phyloP scores from a whole-genome alignment of 2,329 filamentous ascomycete species.

The Kalmusia sp. region DNA sequence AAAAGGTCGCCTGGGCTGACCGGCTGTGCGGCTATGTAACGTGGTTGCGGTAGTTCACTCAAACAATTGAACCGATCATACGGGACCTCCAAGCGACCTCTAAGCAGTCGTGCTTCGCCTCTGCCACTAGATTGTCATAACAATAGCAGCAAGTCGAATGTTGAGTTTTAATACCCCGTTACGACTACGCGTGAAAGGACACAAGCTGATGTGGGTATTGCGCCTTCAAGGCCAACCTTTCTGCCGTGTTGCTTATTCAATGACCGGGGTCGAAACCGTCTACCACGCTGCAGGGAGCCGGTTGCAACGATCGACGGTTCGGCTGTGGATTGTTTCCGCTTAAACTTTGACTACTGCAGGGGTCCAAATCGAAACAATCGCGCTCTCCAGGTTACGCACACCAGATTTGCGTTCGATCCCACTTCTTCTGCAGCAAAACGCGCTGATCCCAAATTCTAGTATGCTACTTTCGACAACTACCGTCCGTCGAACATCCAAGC shows the following conservation, averaged over 20 bases:
- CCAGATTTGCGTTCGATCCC: too few relatives aligned
- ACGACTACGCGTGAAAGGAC: background rate
- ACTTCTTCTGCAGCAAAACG: too few relatives aligned
- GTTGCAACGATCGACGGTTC: background rate
- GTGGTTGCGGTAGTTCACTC: background rate
- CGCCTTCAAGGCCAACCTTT: background rate
- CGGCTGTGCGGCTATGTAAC: background rate
- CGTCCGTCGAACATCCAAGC: background rate
- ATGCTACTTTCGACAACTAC: background rate
- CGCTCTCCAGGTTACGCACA: too few relatives aligned
- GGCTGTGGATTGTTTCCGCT: background rate
- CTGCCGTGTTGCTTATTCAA: background rate
- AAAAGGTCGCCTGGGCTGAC: background rate
- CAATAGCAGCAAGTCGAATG: background rate
- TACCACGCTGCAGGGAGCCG: too few relatives aligned
- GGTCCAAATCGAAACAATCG: background rate
- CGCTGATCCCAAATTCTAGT: too few relatives aligned
- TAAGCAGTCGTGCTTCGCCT: background rate
- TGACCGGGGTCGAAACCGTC: background rate
- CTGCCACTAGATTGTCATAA: background rate
- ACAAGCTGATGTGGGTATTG: background rate
- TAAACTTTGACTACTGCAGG: background rate
- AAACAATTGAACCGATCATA: background rate
- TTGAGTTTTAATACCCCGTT: background rate
- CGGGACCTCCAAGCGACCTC: background rate